phyloP scores from a whole-genome alignment of 2,329 filamentous ascomycete genomes.

The Waltergamsia citrina region DNA sequence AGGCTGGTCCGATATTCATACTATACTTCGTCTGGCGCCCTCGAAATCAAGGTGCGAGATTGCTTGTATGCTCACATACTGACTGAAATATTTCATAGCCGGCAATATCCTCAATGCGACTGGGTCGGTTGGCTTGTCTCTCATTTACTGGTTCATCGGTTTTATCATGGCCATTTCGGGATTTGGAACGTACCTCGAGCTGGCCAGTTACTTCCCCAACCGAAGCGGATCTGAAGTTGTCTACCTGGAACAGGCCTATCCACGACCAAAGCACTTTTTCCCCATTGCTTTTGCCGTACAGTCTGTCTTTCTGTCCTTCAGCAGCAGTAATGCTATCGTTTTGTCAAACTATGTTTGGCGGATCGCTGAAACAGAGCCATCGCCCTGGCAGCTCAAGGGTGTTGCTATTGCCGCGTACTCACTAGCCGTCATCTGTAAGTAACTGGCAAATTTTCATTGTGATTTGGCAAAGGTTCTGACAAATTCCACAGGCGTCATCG shows the following conservation, averaged over 20 bases:
- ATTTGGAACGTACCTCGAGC: slow-evolving; percentile 53
- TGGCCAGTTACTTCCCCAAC: slow-evolving; percentile 55
- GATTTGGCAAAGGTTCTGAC: not conserved
- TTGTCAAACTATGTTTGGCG: slow-evolving; percentile 54
- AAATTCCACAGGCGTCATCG: slow-evolving; percentile 29
- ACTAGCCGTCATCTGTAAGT: slow-evolving; percentile 43
- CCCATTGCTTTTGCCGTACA: slow-evolving; percentile 56
- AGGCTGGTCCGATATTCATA: too few relatives aligned
- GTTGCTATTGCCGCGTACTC: slow-evolving; percentile 57
- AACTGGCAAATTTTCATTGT: too few relatives aligned
- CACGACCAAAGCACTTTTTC: slow-evolving; percentile 53
- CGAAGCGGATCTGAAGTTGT: slow-evolving; percentile 58
- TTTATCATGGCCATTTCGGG: slow-evolving; percentile 46
- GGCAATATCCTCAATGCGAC: slow-evolving; percentile 47
- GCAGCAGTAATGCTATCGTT: slow-evolving; percentile 56
- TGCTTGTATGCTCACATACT: slow-evolving; percentile 1
- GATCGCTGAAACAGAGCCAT: slow-evolving; percentile 38
- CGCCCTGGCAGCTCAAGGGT: slow-evolving; percentile 57
- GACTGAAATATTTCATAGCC: slow-evolving; percentile 25
- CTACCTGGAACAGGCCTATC: slow-evolving; percentile 59
- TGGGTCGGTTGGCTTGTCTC: slow-evolving; percentile 50
- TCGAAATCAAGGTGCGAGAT: too few relatives aligned
- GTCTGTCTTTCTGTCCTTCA: slow-evolving; percentile 54
- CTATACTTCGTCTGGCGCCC: too few relatives aligned
- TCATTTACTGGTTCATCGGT: slow-evolving; percentile 58